A percentile compares a stretch with the other conserved stretches of the same genome.
Evolutionary conservation across 1,284 basidiomycete genomes (phyloP).

Genomic region (Takashimella koratensis): DNA sequence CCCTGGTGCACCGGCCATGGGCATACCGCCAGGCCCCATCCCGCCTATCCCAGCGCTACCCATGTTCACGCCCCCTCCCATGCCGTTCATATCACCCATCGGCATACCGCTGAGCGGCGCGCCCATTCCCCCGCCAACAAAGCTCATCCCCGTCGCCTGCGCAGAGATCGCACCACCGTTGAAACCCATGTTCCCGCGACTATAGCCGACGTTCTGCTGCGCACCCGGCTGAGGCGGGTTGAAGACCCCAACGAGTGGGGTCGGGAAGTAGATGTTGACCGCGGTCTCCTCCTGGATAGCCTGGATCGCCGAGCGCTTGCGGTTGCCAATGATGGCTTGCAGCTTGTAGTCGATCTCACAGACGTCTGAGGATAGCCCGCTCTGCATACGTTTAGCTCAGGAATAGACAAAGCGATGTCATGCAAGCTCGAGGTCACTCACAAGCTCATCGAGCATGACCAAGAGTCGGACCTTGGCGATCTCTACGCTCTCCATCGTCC

Average conservation of each 20-base stretch:
- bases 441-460: conserved; percentile 91
- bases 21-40: background rate
- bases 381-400: no score
- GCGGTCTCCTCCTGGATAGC: conserved; percentile 95
- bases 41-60: background rate
- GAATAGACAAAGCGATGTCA: no score
- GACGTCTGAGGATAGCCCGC: conserved; percentile 79
- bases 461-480: conserved; percentile 83
- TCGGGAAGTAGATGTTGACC: conserved; percentile 93
- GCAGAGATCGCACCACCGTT: conserved; percentile 17
- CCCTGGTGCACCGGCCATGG: background rate
- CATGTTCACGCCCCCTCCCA: conserved; percentile 13
- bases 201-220: conserved; percentile 33
- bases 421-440: no score
- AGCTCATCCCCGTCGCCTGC: conserved; percentile 25
- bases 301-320: conserved; percentile 83
- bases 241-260: conserved; percentile 80
- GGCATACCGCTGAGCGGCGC: background rate
- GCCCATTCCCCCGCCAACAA: conserved; percentile 10
- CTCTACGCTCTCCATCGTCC: conserved; percentile 80
- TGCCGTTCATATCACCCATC: conserved; percentile 11
- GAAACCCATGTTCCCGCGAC: conserved; percentile 19
- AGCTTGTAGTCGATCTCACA: conserved; percentile 95
- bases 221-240: conserved; percentile 35
- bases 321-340: conserved; percentile 85